These are phyloP conservation scores for Myriosclerotinia duriaeana DNA, from an alignment of 2,329 filamentous ascomycete species.

Conservation along the genomic window DNA sequence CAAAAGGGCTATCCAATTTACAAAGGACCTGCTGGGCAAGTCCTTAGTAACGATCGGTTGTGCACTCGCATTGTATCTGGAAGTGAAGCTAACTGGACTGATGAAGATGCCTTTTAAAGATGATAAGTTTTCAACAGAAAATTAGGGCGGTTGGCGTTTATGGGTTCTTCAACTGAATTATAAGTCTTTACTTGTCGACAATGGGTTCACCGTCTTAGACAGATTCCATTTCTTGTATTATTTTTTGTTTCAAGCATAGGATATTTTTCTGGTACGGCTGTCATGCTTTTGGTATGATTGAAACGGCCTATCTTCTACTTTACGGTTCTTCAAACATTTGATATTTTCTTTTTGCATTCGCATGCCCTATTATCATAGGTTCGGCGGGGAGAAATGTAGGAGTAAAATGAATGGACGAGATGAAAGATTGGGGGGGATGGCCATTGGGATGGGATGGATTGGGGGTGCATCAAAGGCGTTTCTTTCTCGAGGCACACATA, in stretches of 20 bases:
- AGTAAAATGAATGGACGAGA: slow-evolving; percentile 14
- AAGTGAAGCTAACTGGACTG: slow-evolving; percentile 62
- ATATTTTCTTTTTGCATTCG: not conserved
- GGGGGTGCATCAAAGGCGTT: slow-evolving; percentile 12
- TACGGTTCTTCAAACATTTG: not conserved
- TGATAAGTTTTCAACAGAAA: not conserved
- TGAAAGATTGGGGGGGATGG: slow-evolving; percentile 9
- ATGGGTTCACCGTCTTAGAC: not conserved
- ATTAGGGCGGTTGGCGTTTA: slow-evolving; percentile 3
- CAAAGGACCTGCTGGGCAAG: slow-evolving; percentile 48
- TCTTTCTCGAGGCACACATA: slow-evolving; percentile 3
- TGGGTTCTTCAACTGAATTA: not conserved
- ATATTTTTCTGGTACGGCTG: slow-evolving; percentile 19
- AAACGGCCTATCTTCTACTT: slow-evolving; percentile 14
- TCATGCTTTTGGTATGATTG: slow-evolving; percentile 17
- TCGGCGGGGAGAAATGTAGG: slow-evolving; percentile 9
- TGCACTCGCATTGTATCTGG: slow-evolving; percentile 63
- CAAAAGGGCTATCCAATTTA: slow-evolving; percentile 53
- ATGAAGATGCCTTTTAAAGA: slow-evolving; percentile 58
- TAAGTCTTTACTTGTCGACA: slow-evolving; percentile 5
- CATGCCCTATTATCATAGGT: slow-evolving; percentile 3
- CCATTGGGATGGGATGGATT: slow-evolving; percentile 7
- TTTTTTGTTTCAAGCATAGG: slow-evolving; percentile 18
- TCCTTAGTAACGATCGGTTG: slow-evolving; percentile 53
- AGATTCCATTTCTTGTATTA: slow-evolving; percentile 20